Base-by-base conservation (phyloP, 257 asterid species). In the Salvia rosmarinus region DNA sequence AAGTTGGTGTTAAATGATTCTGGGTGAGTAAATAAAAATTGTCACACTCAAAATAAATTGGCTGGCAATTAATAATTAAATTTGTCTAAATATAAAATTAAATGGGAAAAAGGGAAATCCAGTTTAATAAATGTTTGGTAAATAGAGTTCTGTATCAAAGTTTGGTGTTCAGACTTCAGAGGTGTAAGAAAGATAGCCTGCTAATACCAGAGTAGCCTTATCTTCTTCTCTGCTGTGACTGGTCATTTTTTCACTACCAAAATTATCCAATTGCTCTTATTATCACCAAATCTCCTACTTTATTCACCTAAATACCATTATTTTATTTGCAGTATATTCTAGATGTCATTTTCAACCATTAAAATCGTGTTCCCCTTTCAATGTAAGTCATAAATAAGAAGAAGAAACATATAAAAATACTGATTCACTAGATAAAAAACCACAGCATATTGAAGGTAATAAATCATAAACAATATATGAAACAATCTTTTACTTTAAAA, bases 191-290 rank as follows among this genome's bases (percentile, higher is more conserved):
- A 54, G 25, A 42, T 65, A 54, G 78, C 11, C 72, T 74, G 63
- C 42, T 64, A 50, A 16, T 66, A 43, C 16, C 73, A 64, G 77
- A 60, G 47, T 56, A 63, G 35, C 56, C 78, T 66, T 74, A 65
- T 66, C 78, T 63, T 56, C 54, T 42, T 43, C 65, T 63, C 49
- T 40, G 62, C 37, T 10, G 47, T 40, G 68, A 66, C 66, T 32
- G 62, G 35, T 66, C 78, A 65, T 55, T 63, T 66, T 57, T 32
- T 17, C 63, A 51, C 62, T 30, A 63, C 65, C 9, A 40, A 51
- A 50, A 63, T 72, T 39, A 40, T 13, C 73, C 37, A 68, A 16
- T 64, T 43, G 21, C 7, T 8, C 7, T 46, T 13, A 12, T 42
- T 39, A 9, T 9, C 1, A 1, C 1, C 25, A 16, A 17, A 50